Conservation (phyloP, 2,329 filamentous ascomycete species). For the Raffaelea ambrosiae region DNA sequence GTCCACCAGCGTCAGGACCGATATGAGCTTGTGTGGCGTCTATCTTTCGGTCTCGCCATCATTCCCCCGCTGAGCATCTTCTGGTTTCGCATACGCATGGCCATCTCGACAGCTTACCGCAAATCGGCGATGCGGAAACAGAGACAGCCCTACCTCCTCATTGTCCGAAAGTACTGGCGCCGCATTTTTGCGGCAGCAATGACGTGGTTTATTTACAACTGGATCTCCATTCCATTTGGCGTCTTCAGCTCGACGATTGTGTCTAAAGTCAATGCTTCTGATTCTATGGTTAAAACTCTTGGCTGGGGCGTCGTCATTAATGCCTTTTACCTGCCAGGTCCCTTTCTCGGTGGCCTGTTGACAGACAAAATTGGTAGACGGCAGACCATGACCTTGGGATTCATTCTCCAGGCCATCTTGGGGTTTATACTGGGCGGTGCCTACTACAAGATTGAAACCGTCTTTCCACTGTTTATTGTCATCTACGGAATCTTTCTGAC, state of each 20-base stretch:
- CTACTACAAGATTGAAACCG: slow-evolving; percentile 29
- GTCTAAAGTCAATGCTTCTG: slow-evolving; percentile 26
- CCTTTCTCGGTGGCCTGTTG: slow-evolving; percentile 36
- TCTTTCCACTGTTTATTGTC: slow-evolving; percentile 42
- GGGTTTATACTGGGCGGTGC: slow-evolving; percentile 43
- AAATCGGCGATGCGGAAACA: slow-evolving; percentile 29
- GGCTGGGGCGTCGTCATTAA: slow-evolving; percentile 39
- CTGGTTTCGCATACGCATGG: slow-evolving; percentile 44
- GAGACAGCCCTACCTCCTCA: slow-evolving; percentile 35
- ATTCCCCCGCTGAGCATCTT: slow-evolving; percentile 41
- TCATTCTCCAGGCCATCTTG: slow-evolving; percentile 32
- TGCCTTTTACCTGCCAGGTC: slow-evolving; percentile 40
- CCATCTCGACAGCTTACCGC: slow-evolving; percentile 37
- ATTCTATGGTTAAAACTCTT: slow-evolving; percentile 31
- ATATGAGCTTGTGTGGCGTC: slow-evolving; percentile 36
- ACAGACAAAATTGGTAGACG: slow-evolving; percentile 40
- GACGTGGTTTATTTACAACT: slow-evolving; percentile 47
- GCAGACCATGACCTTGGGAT: slow-evolving; percentile 42
- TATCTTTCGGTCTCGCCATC: slow-evolving; percentile 40
- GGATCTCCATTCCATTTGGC: slow-evolving; percentile 32
- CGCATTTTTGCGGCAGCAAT: slow-evolving; percentile 37
- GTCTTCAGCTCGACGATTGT: slow-evolving; percentile 47
- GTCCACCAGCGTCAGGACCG: not conserved
- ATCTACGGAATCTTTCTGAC: slow-evolving; percentile 42
- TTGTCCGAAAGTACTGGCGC: slow-evolving; percentile 37